A percentile compares a stretch with the other conserved stretches of the same genome.
Conservation (phyloP, 495 filamentous ascomycete species). For the Saxophila tyrrhenica region DNA sequence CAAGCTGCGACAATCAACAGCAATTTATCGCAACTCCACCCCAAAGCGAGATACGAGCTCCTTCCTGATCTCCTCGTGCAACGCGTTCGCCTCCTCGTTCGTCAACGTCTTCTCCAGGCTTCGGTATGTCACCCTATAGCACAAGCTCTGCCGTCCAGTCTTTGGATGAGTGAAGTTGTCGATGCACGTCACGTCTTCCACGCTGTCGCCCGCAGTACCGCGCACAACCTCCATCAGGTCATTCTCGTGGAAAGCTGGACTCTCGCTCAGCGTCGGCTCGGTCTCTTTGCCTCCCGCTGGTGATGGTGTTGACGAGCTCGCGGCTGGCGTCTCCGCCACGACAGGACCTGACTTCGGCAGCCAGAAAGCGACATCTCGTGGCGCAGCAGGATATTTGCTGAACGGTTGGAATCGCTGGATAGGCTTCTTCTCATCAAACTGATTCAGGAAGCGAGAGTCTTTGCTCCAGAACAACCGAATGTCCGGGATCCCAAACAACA, state of each 20-base stretch:
- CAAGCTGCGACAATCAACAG: no score
- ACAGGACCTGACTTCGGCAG: slow-evolving; percentile 32
- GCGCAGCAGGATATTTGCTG: slow-evolving; percentile 76
- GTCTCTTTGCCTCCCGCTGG: slow-evolving; percentile 18
- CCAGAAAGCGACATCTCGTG: slow-evolving; percentile 94
- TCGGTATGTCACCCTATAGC: slow-evolving; percentile 86
- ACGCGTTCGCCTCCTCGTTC: slow-evolving; percentile 60
- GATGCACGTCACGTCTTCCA: slow-evolving; percentile 72
- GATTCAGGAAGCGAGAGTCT: slow-evolving; percentile 67
- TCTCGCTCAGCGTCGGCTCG: background rate
- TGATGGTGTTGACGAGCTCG: slow-evolving; percentile 12
- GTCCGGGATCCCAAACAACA: slow-evolving; percentile 88
- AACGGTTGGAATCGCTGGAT: slow-evolving; percentile 70
- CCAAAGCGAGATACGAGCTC: slow-evolving; percentile 56
- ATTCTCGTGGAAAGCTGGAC: slow-evolving; percentile 65
- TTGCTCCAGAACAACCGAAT: slow-evolving; percentile 95
- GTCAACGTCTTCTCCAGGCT: slow-evolving; percentile 81
- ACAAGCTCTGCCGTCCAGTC: slow-evolving; percentile 68
- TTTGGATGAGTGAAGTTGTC: slow-evolving; percentile 89
- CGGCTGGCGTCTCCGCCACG: slow-evolving; percentile 11
- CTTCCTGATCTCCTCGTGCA: slow-evolving; percentile 56
- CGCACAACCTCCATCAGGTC: slow-evolving; percentile 94
- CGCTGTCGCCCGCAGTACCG: slow-evolving; percentile 62
- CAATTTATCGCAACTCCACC: slow-evolving; percentile 61
- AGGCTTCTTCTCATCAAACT: slow-evolving; percentile 46